These are phyloP conservation scores for Zymoseptoria ardabiliae DNA, from an alignment of 2,329 filamentous ascomycete species.

Conservation along the genomic window DNA sequence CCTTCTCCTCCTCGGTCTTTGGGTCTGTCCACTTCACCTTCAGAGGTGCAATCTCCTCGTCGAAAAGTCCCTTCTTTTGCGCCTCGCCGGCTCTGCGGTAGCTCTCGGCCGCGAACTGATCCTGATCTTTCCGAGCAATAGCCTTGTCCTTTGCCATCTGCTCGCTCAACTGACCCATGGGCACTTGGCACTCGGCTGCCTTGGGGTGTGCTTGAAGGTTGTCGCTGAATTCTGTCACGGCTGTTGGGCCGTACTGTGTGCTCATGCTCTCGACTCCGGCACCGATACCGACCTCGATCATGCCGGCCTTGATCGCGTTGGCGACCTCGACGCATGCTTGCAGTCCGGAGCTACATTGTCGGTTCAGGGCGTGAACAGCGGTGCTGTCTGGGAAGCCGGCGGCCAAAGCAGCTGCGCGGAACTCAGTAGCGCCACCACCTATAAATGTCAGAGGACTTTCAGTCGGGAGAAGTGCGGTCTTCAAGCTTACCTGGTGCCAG, in stretches of 20 bases:
- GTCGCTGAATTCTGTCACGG: slow-evolving; percentile 89
- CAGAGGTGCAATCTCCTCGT: slow-evolving; percentile 82
- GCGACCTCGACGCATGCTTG: slow-evolving; percentile 91
- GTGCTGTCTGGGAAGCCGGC: slow-evolving; percentile 83
- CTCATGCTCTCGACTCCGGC: slow-evolving; percentile 97
- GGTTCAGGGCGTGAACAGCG: slow-evolving; percentile 81
- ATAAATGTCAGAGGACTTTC: no score
- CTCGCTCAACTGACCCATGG: slow-evolving; percentile 91
- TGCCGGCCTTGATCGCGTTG: slow-evolving; percentile 81
- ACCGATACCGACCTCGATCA: slow-evolving; percentile 92
- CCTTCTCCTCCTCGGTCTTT: slow-evolving; percentile 79
- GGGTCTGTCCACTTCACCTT: slow-evolving; percentile 83
- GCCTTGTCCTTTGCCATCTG: slow-evolving; percentile 83
- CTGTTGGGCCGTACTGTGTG: slow-evolving; percentile 77
- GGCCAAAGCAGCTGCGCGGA: slow-evolving; percentile 82
- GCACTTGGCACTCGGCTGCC: slow-evolving; percentile 91
- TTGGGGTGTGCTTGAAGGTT: slow-evolving; percentile 73
- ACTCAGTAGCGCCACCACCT: slow-evolving; percentile 95
- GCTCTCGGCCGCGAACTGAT: slow-evolving; percentile 86
- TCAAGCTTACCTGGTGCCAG: slow-evolving; percentile 65
- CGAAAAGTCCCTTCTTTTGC: slow-evolving; percentile 81
- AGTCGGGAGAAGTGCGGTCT: no score
- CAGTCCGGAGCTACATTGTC: slow-evolving; percentile 88
- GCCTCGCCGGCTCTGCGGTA: slow-evolving; percentile 86
- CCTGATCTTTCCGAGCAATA: slow-evolving; percentile 66